These are phyloP conservation scores for Candida palmyrensis DNA, from an alignment of 805 yeast species.

Conservation along the genomic window DNA sequence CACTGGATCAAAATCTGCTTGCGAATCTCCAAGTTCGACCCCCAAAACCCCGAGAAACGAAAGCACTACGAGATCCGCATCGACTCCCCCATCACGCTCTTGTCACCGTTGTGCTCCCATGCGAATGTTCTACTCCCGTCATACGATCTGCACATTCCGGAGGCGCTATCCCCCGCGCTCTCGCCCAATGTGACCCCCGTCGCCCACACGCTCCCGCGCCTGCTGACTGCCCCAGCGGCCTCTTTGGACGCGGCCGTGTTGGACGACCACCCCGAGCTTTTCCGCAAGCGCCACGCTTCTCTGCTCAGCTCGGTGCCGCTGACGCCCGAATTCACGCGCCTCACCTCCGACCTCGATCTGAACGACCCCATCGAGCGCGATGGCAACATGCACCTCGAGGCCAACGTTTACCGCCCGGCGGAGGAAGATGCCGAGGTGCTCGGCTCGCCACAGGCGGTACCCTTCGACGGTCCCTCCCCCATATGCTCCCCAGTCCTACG, in stretches of 20 bases:
- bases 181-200: constrained; percentile 53
- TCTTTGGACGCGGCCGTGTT: constrained; percentile 3
- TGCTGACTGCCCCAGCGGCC: background rate
- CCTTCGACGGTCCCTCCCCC: constrained; percentile 46
- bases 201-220: background rate
- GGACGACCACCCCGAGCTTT: constrained; percentile 4
- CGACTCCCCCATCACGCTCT: constrained; percentile 87
- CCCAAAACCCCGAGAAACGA: constrained; percentile 50
- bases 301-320: too few species aligned
- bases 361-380: constrained; percentile 35
- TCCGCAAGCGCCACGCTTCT: too few species aligned
- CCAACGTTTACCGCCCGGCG: constrained; percentile 52
- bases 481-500: constrained; percentile 33
- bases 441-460: constrained; percentile 62
- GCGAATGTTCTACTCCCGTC: constrained; percentile 76
- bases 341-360: constrained; percentile 16
- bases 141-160: constrained; percentile 36
- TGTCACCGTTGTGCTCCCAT: constrained; percentile 74
- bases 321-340: constrained; percentile 19
- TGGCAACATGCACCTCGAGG: constrained; percentile 34
- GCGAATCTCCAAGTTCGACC: constrained; percentile 66
- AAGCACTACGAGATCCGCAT: constrained; percentile 93
- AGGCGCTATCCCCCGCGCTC: constrained; percentile 41
- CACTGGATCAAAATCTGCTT: constrained; percentile 95
- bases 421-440: constrained; percentile 33